Evolutionary conservation across 176 grass and related monocot species (phyloP), one percentile per base, ranked within the genome.

Genomic region (Musa troglodytarum): DNA sequence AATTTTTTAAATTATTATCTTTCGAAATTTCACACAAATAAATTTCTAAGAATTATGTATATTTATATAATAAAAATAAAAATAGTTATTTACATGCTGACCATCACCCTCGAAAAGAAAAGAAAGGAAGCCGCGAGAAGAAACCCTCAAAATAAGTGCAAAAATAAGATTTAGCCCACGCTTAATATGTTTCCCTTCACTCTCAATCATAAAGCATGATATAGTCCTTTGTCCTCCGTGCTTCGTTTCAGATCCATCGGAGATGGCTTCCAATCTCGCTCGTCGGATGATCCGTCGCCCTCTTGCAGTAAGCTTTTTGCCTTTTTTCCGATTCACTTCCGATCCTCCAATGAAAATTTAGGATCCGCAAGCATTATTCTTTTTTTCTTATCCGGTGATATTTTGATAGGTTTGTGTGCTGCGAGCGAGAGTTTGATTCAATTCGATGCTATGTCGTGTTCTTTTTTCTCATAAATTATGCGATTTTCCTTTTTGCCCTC

Each of bases 261-360:
- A 59, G 68, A 96, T 96, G 92, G 89, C 87, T n/a, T 92, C 82
- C 16, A 73, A 80, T 66, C 68, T 92, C 29, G 82, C 77, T 20
- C 80, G 80, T 73, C 82, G 84, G 52, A 51, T 91, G 70, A 61
- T 59, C 53, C 88, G 88, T 72, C 80, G 81, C 68, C 73, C 84
- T 29, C 4, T 72, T 8, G 76, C 80, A 14, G 92, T 92, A 87
- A 70, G 21, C 13, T 68, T 49, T 72, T 43, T 43, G 5, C 34
- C 29, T 43, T 43, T 43, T 43, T 6, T 43, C 34, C 16, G 21
- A 16, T 29, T 11, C 76, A 52, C 65, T 57, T 34, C 13, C 49
- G 14, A 21, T 34, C 49, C 11, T 17, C 4, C 4, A 25, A 28
- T 4, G 34, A 26, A 24, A 11, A 26, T 26, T 10, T 10, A 65